Percentiles rank a stretch among this genome's conserved stretches.
These are phyloP conservation scores for Dalbergia cochinchinensis DNA, from an alignment of 306 rosid genomes.

Conservation along the genomic window DNA sequence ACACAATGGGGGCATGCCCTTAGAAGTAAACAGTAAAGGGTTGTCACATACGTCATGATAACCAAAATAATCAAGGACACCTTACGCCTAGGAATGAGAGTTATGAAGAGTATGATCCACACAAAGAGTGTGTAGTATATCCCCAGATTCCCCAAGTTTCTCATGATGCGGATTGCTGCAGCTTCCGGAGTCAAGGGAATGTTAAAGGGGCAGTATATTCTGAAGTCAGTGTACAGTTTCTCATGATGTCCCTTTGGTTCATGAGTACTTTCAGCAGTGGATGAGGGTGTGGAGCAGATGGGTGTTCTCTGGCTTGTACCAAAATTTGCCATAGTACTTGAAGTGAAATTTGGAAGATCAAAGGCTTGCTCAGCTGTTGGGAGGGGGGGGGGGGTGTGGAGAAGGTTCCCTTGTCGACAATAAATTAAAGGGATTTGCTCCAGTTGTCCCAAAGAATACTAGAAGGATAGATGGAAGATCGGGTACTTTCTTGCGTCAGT, in stretches of 20 bases:
- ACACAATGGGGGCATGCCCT: constrained; percentile 54
- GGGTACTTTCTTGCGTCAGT: background rate
- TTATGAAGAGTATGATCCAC: constrained; percentile 69
- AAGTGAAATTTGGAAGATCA: constrained; percentile 29
- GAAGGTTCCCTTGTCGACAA: background rate
- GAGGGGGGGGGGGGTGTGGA: no score
- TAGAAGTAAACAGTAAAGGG: constrained; percentile 53
- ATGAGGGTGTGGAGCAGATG: constrained; percentile 40
- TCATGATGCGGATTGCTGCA: constrained; percentile 51
- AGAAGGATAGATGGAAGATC: constrained; percentile 21
- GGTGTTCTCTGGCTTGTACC: constrained; percentile 58
- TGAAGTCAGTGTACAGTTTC: constrained; percentile 50
- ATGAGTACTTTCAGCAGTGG: constrained; percentile 20
- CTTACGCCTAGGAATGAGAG: constrained; percentile 60
- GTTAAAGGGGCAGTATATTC: constrained; percentile 53
- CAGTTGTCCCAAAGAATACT: background rate
- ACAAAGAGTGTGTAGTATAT: constrained; percentile 60
- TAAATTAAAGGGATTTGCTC: background rate
- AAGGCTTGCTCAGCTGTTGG: no score
- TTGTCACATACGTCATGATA: constrained; percentile 56
- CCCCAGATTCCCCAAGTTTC: constrained; percentile 55
- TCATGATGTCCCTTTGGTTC: constrained; percentile 46
- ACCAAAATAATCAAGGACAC: constrained; percentile 59
- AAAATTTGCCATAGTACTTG: constrained; percentile 50
- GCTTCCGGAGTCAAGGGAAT: constrained; percentile 62